A percentile compares a stretch with the other conserved stretches of the same genome.
These are phyloP conservation scores for Hygrocybe punicea DNA, from an alignment of 768 basidiomycete genomes.

Conservation along the genomic window DNA sequence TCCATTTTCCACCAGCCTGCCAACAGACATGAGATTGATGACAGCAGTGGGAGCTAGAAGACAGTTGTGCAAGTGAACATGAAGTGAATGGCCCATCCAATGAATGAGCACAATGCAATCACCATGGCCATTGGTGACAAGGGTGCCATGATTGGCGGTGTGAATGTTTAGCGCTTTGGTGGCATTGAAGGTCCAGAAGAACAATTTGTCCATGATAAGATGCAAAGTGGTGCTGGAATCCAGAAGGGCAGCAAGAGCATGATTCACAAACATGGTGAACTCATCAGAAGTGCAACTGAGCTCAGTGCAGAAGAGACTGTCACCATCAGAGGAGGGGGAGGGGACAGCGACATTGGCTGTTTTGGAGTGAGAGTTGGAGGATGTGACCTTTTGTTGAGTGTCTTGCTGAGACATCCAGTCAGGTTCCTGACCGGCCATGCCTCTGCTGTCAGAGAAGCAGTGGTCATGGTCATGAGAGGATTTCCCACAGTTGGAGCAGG, in stretches of 20 bases:
- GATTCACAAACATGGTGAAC: neutral
- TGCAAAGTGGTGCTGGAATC: neutral
- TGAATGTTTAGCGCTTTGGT: conserved; percentile 4
- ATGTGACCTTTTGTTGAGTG: no score
- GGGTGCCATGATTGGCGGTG: conserved; percentile 20
- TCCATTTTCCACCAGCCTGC: conserved; percentile 13
- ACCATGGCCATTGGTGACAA: conserved; percentile 8
- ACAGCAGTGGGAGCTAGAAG: conserved; percentile 24
- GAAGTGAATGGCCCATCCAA: neutral
- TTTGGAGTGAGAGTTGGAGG: neutral
- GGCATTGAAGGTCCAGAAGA: conserved; percentile 16
- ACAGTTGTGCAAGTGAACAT: conserved; percentile 17
- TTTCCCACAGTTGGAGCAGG: neutral
- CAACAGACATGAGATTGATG: conserved; percentile 22
- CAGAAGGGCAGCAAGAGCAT: neutral
- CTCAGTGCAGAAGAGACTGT: neutral
- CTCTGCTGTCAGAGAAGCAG: neutral
- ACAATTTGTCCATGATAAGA: conserved; percentile 9
- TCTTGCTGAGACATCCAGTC: no score
- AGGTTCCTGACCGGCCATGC: neutral
- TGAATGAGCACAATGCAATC: conserved; percentile 8
- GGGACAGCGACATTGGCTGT: neutral
- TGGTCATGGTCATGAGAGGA: neutral
- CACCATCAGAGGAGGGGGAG: neutral
- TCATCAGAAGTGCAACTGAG: neutral